These are phyloP conservation scores for Teratosphaeria viscida DNA, from an alignment of 2,329 filamentous ascomycete species.

Conservation along the genomic window DNA sequence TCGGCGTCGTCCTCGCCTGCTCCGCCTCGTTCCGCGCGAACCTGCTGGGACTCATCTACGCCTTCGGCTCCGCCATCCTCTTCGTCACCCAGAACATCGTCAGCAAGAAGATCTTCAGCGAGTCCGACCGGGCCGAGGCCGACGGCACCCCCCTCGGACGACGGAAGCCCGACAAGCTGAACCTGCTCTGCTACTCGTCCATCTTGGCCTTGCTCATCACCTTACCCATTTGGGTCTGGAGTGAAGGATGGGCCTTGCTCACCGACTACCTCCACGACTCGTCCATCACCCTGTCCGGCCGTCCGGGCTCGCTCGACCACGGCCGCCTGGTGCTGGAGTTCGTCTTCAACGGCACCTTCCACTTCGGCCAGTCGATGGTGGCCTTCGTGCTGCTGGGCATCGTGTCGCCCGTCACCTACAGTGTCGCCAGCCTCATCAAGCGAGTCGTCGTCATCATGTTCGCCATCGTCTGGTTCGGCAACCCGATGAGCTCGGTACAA, in stretches of 20 bases:
- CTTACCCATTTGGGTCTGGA: conserved; percentile 84
- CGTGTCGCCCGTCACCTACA: conserved; percentile 94
- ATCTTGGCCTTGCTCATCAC: conserved; percentile 84
- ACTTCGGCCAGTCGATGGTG: conserved; percentile 92
- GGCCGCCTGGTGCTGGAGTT: conserved; percentile 65
- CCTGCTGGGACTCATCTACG: conserved; percentile 78
- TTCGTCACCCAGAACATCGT: conserved; percentile 99
- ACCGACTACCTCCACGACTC: conserved; percentile 72
- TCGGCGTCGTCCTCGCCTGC: conserved; percentile 93
- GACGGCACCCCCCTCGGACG: conserved; percentile 54
- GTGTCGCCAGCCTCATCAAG: conserved; percentile 90
- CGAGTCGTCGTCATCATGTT: conserved; percentile 93
- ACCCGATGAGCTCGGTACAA: conserved; percentile 72
- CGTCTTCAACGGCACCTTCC: conserved; percentile 91
- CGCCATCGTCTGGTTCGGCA: conserved; percentile 93
- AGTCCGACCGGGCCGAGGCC: conserved; percentile 73
- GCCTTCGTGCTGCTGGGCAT: conserved; percentile 87
- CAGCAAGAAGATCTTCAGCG: conserved; percentile 95
- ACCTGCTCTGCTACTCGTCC: conserved; percentile 93
- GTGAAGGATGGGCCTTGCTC: conserved; percentile 70
- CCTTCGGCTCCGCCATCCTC: conserved; percentile 79
- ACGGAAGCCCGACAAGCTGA: conserved; percentile 89
- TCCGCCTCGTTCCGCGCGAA: conserved; percentile 87
- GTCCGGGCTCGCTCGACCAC: conserved; percentile 61
- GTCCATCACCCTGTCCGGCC: conserved; percentile 63